Evolutionary conservation across 441 rosid genomes (phyloP), one percentile per base, ranked within the genome.

Genomic region (Capsella rubella): DNA sequence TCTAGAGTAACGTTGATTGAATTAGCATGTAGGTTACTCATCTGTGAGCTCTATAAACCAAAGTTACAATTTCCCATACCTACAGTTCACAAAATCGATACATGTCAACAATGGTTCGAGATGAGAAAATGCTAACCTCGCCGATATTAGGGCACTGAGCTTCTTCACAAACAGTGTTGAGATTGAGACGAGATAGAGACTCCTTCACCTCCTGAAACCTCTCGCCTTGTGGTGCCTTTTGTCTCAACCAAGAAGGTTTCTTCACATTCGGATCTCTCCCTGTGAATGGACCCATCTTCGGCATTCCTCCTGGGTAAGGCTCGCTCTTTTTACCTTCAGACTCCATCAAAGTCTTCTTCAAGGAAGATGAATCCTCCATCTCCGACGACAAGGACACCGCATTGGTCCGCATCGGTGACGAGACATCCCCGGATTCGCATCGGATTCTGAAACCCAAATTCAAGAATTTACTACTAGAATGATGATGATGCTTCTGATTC

Each of bases 141-240:
- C 98, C 98, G 27, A 93, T 91, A 70, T 95, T 95, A 50, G 98
- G 98, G 78, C 99, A 93, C 74, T 93, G 98, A 52, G 99, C 98
- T 79, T 93, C 99, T 62, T 93, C 92, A 42, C 99, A 95, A 15
- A 95, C 99, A 73, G 98, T 93, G 42, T 90, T 88, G 60, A 95
- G 98, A 21, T 86, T 93, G 66, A 93, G 84, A 51, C 84, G 76
- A 43, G 99, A 89, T 9, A 93, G 81, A 5, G 95, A 85, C 4
- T 85, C 82, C 60, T 95, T 95, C 21, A 95, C 96, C 60, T 91
- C 87, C 42, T 86, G 84, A 79, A 84, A 95, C 85, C 80, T 85
- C 51, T 83, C 88, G 0, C 98, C 99, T 61, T 91, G 96, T 7
- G 98, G 97, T 50, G 99, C 98, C 79, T 77, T 90, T 83, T 95